Evolutionary conservation across 306 rosid genomes (phyloP), one percentile per base, ranked within the genome.

Genomic region (Vicia faba): DNA sequence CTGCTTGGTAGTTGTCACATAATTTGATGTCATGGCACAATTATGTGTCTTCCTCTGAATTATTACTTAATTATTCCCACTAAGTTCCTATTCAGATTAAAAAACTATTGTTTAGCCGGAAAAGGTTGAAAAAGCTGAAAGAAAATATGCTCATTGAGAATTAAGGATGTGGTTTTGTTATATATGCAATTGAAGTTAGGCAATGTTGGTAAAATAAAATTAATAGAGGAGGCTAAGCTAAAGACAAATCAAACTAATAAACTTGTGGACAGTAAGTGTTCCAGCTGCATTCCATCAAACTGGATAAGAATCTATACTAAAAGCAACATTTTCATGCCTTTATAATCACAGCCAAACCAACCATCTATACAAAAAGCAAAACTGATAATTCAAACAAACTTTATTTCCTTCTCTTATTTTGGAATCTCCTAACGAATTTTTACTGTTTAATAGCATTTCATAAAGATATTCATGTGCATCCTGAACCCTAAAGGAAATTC

Each of bases 261-360:
- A 51, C 13, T 60, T 43, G 62, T 14, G 69, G 25, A 73, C 14
- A 41, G 80, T 66, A 33, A 45, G 72, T 70, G 81, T 64, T 68
- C 28, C 36, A 67, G 69, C 71, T 75, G 79, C 74, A 72, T 64
- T 80, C 76, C 59, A 77, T 65, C 31, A 75, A 76, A 70, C 53
- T 68, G 85, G 92, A 84, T 81, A 79, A 81, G 83, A 81, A 83
- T 77, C 75, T n/a, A n/a, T n/a, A n/a, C n/a, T 40, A 78, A 71
- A 61, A 61, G 78, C 69, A 80, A 79, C 79, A 78, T 56, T 57
- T 64, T 64, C 36, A 9, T 86, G 87, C 84, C 83, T 55, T 69
- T 80, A 70, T 82, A 88, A 88, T n/a, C 88, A 86, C 93, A 79
- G 81, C 81, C 91, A 88, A 83, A 75, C 73, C 86, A 91, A 63